These are phyloP conservation scores for Durotheca rogersii DNA, from an alignment of 495 filamentous ascomycete species.

Conservation along the genomic window DNA sequence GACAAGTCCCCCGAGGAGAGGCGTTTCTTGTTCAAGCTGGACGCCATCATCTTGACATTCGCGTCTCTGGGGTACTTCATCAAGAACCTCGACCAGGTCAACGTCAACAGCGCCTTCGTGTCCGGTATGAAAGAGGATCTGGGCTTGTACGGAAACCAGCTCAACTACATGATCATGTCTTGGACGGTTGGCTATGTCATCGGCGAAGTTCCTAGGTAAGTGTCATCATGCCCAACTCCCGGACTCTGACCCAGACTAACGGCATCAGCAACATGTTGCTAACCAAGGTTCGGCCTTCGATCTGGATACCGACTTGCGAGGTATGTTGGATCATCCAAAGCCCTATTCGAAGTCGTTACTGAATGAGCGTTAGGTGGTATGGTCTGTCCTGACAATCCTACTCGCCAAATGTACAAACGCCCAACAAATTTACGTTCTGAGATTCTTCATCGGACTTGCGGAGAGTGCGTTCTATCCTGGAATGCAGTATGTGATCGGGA, in stretches of 20 bases:
- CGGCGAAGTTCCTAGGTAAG: slow-evolving; percentile 57
- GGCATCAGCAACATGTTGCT: slow-evolving; percentile 38
- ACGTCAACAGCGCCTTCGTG: slow-evolving; percentile 60
- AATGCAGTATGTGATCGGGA: slow-evolving; percentile 52
- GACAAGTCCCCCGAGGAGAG: slow-evolving; percentile 63
- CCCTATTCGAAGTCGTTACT: slow-evolving; percentile 38
- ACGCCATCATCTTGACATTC: slow-evolving; percentile 56
- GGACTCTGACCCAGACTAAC: slow-evolving; percentile 6
- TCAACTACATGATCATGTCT: slow-evolving; percentile 52
- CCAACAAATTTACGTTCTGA: slow-evolving; percentile 54
- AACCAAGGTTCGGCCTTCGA: slow-evolving; percentile 53
- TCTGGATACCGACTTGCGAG: slow-evolving; percentile 61
- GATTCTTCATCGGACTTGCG: slow-evolving; percentile 60
- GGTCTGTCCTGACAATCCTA: slow-evolving; percentile 55
- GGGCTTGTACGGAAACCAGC: slow-evolving; percentile 55
- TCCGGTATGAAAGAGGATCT: slow-evolving; percentile 64
- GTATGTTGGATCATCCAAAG: slow-evolving; percentile 11
- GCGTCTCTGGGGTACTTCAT: slow-evolving; percentile 59
- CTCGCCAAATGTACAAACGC: slow-evolving; percentile 49
- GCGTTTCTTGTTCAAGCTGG: slow-evolving; percentile 60
- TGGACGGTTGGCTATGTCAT: slow-evolving; percentile 67
- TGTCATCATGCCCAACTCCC: slow-evolving; percentile 39
- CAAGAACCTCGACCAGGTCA: slow-evolving; percentile 59
- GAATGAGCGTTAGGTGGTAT: slow-evolving; percentile 50
- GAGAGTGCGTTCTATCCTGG: slow-evolving; percentile 50